These are phyloP conservation scores for Barnettozyma salicaria DNA, from an alignment of 805 yeast species.

Conservation along the genomic window DNA sequence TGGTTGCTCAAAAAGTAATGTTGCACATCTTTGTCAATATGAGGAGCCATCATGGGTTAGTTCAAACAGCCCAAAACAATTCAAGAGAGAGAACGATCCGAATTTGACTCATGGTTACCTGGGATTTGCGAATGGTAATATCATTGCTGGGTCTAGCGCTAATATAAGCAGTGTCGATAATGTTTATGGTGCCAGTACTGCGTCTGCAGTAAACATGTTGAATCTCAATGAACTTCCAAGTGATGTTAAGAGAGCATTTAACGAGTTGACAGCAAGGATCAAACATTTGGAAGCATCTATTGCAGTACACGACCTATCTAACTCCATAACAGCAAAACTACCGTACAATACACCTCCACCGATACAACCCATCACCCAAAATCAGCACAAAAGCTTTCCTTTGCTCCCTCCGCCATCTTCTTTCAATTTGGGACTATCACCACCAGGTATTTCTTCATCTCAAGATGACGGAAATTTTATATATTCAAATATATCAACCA, in stretches of 20 bases:
- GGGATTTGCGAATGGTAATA: not conserved
- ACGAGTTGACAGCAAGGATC: constrained; percentile 36
- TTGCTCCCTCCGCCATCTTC: constrained; percentile 7
- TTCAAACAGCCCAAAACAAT: constrained; percentile 33
- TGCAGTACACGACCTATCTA: constrained; percentile 29
- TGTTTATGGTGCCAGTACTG: too few relatives aligned
- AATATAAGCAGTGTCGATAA: too few relatives aligned
- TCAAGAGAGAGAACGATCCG: not conserved
- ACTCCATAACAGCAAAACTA: too few relatives aligned
- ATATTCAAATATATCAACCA: too few relatives aligned
- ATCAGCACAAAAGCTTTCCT: not conserved
- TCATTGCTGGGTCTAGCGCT: too few relatives aligned
- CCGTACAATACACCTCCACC: too few relatives aligned
- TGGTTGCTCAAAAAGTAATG: constrained; percentile 50
- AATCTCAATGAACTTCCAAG: constrained; percentile 9
- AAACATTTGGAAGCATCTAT: constrained; percentile 42
- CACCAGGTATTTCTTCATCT: not conserved
- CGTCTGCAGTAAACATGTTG: not conserved
- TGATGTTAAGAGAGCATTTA: constrained; percentile 15
- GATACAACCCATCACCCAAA: not conserved
- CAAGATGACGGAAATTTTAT: too few relatives aligned
- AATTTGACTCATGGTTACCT: not conserved
- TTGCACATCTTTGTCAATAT: constrained; percentile 49
- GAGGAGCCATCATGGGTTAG: constrained; percentile 55
- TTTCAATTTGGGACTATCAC: not conserved